Evolutionary conservation across 2,329 filamentous ascomycete species (phyloP).

Genomic region (Paracoccidioides brasiliensis): DNA sequence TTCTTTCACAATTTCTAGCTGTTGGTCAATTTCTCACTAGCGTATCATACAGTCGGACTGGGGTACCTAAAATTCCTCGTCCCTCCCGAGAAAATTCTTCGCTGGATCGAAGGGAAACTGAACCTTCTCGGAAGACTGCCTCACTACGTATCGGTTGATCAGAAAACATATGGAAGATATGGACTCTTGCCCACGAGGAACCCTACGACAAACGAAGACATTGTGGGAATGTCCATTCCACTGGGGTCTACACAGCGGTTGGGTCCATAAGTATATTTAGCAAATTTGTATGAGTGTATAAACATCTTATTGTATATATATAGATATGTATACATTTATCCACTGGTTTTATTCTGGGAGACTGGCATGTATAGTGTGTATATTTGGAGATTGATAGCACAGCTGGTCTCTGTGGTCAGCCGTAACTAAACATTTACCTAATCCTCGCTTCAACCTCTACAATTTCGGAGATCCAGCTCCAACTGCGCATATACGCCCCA

Average conservation of each 20-base stretch:
- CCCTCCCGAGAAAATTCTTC: slow-evolving; percentile 73
- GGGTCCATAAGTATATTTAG: slow-evolving; percentile 40
- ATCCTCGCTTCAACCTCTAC: background rate
- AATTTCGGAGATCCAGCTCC: background rate
- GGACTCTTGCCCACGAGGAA: slow-evolving; percentile 61
- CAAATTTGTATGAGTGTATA: slow-evolving; percentile 4
- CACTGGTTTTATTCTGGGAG: background rate
- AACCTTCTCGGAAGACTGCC: slow-evolving; percentile 74
- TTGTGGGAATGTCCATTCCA: slow-evolving; percentile 41
- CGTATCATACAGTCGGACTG: slow-evolving; percentile 50
- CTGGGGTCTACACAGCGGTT: slow-evolving; percentile 52
- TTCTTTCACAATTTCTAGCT: background rate
- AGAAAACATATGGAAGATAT: slow-evolving; percentile 89
- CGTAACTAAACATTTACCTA: slow-evolving; percentile 19
- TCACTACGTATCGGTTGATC: slow-evolving; percentile 87
- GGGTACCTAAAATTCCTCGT: slow-evolving; percentile 82
- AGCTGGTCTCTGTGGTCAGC: slow-evolving; percentile 19
- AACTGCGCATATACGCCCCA: background rate
- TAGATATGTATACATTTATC: background rate
- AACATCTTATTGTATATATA: slow-evolving; percentile 4
- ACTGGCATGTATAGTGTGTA: background rate
- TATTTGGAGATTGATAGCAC: slow-evolving; percentile 13
- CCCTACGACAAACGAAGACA: slow-evolving; percentile 19
- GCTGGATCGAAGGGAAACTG: slow-evolving; percentile 79
- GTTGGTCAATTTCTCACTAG: background rate